Conservation (phyloP, 2,329 filamentous ascomycete species). For the Penicillium sp. region DNA sequence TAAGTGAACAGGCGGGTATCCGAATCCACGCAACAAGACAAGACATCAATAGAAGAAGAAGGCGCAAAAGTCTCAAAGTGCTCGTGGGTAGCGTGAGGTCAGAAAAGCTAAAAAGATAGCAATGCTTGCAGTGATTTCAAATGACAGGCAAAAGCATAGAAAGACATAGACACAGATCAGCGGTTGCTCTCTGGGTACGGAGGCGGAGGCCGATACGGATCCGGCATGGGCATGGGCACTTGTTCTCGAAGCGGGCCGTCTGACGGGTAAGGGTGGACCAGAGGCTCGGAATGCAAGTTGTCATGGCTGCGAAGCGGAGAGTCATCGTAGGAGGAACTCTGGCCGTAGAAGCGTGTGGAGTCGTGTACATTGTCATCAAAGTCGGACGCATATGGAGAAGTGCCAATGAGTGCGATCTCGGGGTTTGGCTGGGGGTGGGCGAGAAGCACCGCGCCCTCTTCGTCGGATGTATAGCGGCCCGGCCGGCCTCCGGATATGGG, state of each 20-base stretch:
- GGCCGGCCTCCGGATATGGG: slow-evolving; percentile 23
- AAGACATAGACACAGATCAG: slow-evolving; percentile 12
- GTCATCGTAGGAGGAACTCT: slow-evolving; percentile 15
- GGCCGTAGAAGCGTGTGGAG: slow-evolving; percentile 16
- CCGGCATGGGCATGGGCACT: slow-evolving; percentile 34
- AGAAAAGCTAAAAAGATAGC: slow-evolving; percentile 5
- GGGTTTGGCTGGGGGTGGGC: slow-evolving; percentile 42
- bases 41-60: slow-evolving; percentile 5
- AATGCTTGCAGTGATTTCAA: background rate
- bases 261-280: slow-evolving; percentile 18
- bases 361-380: slow-evolving; percentile 19
- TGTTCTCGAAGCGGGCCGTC: slow-evolving; percentile 32
- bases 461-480: slow-evolving; percentile 31
- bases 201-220: slow-evolving; percentile 32
- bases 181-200: slow-evolving; percentile 24
- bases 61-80: slow-evolving; percentile 6
- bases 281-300: slow-evolving; percentile 8
- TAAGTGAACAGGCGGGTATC: slow-evolving; percentile 23
- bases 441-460: slow-evolving; percentile 43
- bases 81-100: slow-evolving; percentile 25
- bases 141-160: background rate
- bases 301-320: slow-evolving; percentile 12
- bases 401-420: slow-evolving; percentile 21
- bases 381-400: slow-evolving; percentile 23
- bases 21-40: slow-evolving; percentile 14